These are phyloP conservation scores for Magnaporthales sp. DNA, from an alignment of 2,329 filamentous ascomycete species.

Conservation along the genomic window DNA sequence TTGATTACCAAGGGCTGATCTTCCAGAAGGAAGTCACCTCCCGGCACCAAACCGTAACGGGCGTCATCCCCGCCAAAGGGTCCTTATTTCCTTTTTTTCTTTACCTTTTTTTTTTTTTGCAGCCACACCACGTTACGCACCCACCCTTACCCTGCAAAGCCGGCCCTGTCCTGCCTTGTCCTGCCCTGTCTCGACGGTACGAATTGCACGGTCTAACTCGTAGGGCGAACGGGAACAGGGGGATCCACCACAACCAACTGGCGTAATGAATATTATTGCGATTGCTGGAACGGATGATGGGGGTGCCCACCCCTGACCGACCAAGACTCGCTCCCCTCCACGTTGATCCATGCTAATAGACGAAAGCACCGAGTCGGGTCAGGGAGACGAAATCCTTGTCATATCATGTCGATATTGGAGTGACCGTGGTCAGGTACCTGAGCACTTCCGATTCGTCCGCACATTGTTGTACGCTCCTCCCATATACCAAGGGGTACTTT, in stretches of 20 bases:
- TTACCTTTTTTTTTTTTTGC: neutral
- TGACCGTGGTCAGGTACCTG: neutral
- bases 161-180: neutral
- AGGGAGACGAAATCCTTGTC: neutral
- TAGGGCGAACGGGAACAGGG: neutral
- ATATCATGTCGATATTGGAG: neutral
- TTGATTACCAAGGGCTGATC: neutral
- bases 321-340: neutral
- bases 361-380: neutral
- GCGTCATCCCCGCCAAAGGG: neutral
- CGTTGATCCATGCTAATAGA: neutral
- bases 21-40: neutral
- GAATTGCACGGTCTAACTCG: neutral
- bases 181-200: neutral
- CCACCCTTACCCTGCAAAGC: neutral
- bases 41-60: neutral
- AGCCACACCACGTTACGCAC: neutral
- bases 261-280: conserved; percentile 1
- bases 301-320: neutral
- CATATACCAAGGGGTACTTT: neutral
- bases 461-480: neutral
- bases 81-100: neutral
- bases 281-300: neutral
- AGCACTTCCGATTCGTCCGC: neutral
- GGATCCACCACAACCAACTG: neutral